Percentiles rank a stretch among this genome's conserved stretches.
These are phyloP conservation scores for Pleurotus ostreatus DNA, from an alignment of 768 basidiomycete species.

Conservation along the genomic window DNA sequence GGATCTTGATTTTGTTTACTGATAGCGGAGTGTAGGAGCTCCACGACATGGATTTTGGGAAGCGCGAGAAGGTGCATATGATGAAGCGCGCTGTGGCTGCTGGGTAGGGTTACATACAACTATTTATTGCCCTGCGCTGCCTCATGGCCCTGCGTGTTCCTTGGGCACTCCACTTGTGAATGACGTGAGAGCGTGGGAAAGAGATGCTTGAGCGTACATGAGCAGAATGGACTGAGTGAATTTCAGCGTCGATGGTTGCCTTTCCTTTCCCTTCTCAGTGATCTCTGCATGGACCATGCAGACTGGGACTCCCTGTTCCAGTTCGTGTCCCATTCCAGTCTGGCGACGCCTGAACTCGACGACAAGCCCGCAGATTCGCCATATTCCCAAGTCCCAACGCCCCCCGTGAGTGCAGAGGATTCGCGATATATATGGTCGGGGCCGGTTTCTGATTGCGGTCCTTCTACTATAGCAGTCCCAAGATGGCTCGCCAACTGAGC, in stretches of 20 bases:
- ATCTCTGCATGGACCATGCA: conserved; percentile 32
- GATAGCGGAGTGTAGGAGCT: conserved; percentile 52
- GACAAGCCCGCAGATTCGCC: conserved; percentile 31
- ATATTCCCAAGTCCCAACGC: conserved; percentile 52
- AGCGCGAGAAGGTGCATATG: conserved; percentile 79
- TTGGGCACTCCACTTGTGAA: too few species aligned
- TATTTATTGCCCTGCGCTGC: too few species aligned
- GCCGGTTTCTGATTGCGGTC: not conserved
- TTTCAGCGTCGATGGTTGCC: not conserved
- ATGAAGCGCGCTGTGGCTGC: conserved; percentile 38
- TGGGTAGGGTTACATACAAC: too few species aligned
- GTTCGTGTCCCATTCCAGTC: conserved; percentile 34
- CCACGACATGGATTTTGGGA: conserved; percentile 86
- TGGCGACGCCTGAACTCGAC: conserved; percentile 37
- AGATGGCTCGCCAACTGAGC: conserved; percentile 39
- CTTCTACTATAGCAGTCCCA: conserved; percentile 34
- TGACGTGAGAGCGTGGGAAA: too few species aligned
- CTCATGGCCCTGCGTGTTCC: too few species aligned
- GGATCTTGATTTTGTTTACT: not conserved
- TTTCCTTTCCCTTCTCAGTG: not conserved
- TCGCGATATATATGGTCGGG: too few species aligned
- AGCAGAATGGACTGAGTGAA: not conserved
- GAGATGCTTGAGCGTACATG: too few species aligned
- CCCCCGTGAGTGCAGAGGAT: conserved; percentile 43
- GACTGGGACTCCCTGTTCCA: conserved; percentile 65